Evolutionary conservation across 768 basidiomycete genomes (phyloP), one percentile per base, ranked within the genome.

Genomic region (Boletus subparvulus): DNA sequence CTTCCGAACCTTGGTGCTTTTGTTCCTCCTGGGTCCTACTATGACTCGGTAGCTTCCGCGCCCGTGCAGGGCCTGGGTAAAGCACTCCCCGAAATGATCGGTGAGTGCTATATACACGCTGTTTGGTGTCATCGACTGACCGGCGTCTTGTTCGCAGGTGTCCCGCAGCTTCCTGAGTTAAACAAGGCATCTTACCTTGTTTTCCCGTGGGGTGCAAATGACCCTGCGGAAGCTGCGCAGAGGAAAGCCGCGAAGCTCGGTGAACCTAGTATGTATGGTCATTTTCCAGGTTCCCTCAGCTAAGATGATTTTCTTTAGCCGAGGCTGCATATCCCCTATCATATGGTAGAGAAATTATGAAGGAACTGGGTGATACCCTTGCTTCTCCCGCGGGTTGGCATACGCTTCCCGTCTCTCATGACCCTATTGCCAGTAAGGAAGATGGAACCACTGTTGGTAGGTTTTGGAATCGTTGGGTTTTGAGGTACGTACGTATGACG

Each of bases 381-480:
- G 94, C 94, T 3, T 90, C 88, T 46, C 96, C 96, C 16, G 78
- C 81, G 47, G 96, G 96, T 5, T 98, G 96, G 96, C 95, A 98
- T 67, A 69, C 86, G 0, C 77, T 97, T 47, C 94, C 94, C 12
- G 78, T 77, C 60, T 66, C 73, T 10, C 80, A 84, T 60, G 90
- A 94, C 65, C 91, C 92, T 0, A 69, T 74, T 19, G 6, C 26
- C 42, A 45, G 59, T 46, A 50, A 54, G 67, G 70, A 32, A 2
- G 30, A 53, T 40, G 47, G 48, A 42, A 17, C 28, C 17, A 8
- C 17, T 1, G 54, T 52, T 40, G 43, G 64, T 64, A 45, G 43
- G 55, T 52, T 3, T 32, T 50, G 39, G 39, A 37, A n/a, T 10
- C 8, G 39, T 40, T 35, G 2, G 6, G 8, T 16, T 11, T 21